A percentile compares a stretch with the other conserved stretches of the same genome.
Evolutionary conservation across 2,329 filamentous ascomycete genomes (phyloP).

Genomic region (Emergomyces pasteurianus): DNA sequence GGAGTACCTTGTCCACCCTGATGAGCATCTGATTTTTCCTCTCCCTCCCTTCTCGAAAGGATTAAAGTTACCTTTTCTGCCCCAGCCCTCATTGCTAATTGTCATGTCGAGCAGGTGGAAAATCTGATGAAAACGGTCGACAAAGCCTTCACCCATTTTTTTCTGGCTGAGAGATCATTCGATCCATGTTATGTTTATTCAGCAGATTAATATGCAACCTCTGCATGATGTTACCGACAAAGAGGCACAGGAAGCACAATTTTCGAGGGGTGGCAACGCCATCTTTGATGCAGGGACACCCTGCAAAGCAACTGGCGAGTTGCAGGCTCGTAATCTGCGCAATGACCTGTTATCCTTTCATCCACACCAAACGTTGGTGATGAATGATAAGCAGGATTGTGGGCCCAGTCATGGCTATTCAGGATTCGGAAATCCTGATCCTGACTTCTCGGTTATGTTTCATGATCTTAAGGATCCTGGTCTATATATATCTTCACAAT

Average conservation of each 20-base stretch:
- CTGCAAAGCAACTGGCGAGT: slow-evolving; percentile 6
- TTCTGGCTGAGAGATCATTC: slow-evolving; percentile 37
- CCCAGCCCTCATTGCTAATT: background rate
- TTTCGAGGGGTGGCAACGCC: slow-evolving; percentile 13
- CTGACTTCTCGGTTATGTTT: slow-evolving; percentile 12
- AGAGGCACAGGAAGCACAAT: slow-evolving; percentile 30
- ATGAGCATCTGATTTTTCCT: background rate
- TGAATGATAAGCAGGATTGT: slow-evolving; percentile 8
- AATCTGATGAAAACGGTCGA: slow-evolving; percentile 11
- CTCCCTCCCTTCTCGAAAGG: background rate
- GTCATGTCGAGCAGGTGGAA: slow-evolving; percentile 1
- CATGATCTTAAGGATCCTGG: slow-evolving; percentile 11
- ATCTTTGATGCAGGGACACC: slow-evolving; percentile 12
- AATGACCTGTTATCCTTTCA: slow-evolving; percentile 25
- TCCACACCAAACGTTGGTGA: slow-evolving; percentile 5
- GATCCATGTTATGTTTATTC: slow-evolving; percentile 51
- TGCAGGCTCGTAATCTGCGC: slow-evolving; percentile 6
- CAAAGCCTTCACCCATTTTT: slow-evolving; percentile 9
- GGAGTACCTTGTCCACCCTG: background rate
- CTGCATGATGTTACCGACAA: slow-evolving; percentile 37
- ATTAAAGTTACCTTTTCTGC: slow-evolving; percentile 2
- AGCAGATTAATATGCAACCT: slow-evolving; percentile 49
- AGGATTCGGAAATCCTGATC: slow-evolving; percentile 4
- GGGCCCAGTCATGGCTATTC: slow-evolving; percentile 6
- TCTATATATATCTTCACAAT: slow-evolving; percentile 20